A percentile compares a stretch with the other conserved stretches of the same genome.
These are phyloP conservation scores for Heterobasidion irregulare DNA, from an alignment of 1,284 basidiomycete genomes.

Conservation along the genomic window DNA sequence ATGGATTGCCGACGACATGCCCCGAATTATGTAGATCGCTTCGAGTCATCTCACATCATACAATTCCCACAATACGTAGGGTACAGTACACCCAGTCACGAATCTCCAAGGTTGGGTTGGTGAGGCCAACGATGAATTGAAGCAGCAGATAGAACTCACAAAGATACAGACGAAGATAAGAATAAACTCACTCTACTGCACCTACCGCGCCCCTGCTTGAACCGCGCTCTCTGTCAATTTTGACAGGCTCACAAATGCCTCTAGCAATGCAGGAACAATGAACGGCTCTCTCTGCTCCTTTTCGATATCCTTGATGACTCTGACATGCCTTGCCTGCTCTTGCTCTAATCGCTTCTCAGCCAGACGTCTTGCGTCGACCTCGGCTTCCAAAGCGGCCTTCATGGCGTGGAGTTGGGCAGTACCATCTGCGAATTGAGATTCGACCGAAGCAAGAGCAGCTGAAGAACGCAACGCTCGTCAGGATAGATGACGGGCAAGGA, in stretches of 20 bases:
- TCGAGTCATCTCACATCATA: background rate
- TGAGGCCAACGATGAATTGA: no score
- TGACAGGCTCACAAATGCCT: constrained; percentile 32
- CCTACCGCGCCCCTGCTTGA: no score
- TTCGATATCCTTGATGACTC: constrained; percentile 28
- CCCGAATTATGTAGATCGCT: background rate
- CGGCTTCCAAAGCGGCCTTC: background rate
- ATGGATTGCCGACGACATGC: background rate
- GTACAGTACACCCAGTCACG: no score
- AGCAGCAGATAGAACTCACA: background rate
- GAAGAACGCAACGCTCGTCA: background rate
- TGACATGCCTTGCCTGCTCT: background rate
- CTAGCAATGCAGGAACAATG: constrained; percentile 36
- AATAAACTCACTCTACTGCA: background rate
- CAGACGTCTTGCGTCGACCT: background rate
- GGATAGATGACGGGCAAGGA: background rate
- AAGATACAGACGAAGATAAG: background rate
- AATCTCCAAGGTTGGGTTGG: no score
- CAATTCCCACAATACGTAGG: background rate
- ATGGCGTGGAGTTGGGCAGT: background rate
- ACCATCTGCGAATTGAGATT: background rate
- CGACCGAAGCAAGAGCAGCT: background rate
- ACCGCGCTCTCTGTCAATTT: constrained; percentile 31
- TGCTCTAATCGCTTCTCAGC: background rate
- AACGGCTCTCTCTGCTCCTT: constrained; percentile 35